Evolutionary conservation across 2,329 filamentous ascomycete species (phyloP), one percentile per base, ranked within the genome.

Genomic region (Berkeleyomyces rouxiae): DNA sequence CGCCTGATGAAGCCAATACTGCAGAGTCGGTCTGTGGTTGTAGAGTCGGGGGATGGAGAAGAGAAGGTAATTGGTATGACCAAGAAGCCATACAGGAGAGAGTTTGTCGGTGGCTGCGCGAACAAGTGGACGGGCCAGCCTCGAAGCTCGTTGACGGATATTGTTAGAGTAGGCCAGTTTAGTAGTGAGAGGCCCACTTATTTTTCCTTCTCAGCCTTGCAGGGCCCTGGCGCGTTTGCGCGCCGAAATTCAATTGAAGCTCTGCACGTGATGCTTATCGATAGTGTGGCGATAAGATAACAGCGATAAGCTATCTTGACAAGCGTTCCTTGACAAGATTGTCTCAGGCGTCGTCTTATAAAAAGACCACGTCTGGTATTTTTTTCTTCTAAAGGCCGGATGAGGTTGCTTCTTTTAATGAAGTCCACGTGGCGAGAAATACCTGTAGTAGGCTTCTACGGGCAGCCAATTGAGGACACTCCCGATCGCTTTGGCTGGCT

Each of bases 151-250:
- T 23, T 23, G 23, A 23, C 23, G 23, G 5, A 33, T 36, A 37
- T 58, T 60, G 58, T 47, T 23, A 23, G 43, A 49, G 44, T 43
- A 60, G 31, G 31, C 43, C 40, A 33, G 58, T 44, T 49, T 43
- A 11, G 10, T n/a, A 31, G 11, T 53, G 6, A 43, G 47, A 62
- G 63, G 60, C 47, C 63, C 60, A 62, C 7, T 60, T 60, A 53
- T 61, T 60, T 61, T 61, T 64, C 62, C 62, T 60, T 47, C 53
- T 65, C 63, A 65, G 63, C 63, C 63, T 65, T 53, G 36, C 53
- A 7, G n/a, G 11, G n/a, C 10, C 39, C 40, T 55, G 53, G 31
- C 63, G 63, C 63, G 63, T 62, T 61, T 61, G 60, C 60, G 63
- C 63, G 63, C 49, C 16, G 7, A n/a, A 57, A 36, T 53, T 36